Evolutionary conservation across 1,284 basidiomycete genomes (phyloP).

Genomic region (Naganishia sp.): DNA sequence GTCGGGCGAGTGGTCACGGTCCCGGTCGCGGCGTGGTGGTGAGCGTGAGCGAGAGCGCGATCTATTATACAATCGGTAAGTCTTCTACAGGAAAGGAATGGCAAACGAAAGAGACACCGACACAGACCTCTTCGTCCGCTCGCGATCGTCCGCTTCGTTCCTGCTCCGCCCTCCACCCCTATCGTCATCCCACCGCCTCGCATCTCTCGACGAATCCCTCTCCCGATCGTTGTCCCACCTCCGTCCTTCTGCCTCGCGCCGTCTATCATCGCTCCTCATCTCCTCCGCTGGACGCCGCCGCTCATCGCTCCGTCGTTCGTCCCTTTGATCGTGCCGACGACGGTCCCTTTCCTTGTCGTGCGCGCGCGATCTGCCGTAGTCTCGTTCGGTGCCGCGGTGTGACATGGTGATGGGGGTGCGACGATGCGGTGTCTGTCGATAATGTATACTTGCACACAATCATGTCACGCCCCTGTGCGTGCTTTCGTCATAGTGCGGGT

Average conservation of each 20-base stretch:
- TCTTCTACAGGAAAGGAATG: neutral
- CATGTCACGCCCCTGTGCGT: no score
- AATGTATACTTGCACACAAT: no score
- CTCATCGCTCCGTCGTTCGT: neutral
- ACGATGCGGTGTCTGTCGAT: neutral
- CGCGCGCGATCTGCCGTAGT: neutral
- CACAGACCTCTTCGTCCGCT: neutral
- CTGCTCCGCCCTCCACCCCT: constrained; percentile 13
- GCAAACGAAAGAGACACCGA: neutral
- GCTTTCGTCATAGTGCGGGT: no score
- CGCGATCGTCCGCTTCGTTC: neutral
- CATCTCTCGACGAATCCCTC: constrained; percentile 25
- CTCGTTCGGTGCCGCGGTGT: neutral
- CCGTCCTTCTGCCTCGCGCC: neutral
- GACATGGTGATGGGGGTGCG: neutral
- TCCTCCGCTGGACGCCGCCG: neutral
- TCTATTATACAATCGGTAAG: neutral
- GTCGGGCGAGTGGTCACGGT: constrained; percentile 3
- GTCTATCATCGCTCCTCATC: no score
- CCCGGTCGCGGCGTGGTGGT: constrained; percentile 1
- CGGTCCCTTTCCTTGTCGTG: neutral
- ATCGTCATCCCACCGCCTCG: constrained; percentile 13
- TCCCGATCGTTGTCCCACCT: constrained; percentile 12
- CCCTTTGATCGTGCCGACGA: constrained; percentile 4
- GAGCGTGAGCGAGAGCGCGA: neutral